phyloP scores from a whole-genome alignment of 1,284 basidiomycete species.

The Phellopilus nigrolimitatus region DNA sequence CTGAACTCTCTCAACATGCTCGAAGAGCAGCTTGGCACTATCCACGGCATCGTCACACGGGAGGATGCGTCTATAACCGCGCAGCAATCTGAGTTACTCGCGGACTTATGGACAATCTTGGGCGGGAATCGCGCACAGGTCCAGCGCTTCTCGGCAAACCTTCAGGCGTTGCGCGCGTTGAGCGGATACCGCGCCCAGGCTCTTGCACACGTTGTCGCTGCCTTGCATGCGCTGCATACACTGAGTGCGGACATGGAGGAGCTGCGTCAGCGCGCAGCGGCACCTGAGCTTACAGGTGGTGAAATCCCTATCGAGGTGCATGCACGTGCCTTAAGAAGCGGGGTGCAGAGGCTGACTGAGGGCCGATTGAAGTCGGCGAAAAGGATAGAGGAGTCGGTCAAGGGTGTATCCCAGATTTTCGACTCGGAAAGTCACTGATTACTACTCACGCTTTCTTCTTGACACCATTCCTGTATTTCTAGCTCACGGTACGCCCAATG shows the following conservation, averaged over 20 bases:
- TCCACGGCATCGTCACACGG: constrained; percentile 53
- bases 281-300: constrained; percentile 53
- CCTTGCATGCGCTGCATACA: constrained; percentile 51
- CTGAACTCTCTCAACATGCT: constrained; percentile 50
- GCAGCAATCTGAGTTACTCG: constrained; percentile 50
- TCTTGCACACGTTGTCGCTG: constrained; percentile 53
- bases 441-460: no score
- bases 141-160: constrained; percentile 44
- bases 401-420: no score
- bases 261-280: constrained; percentile 59
- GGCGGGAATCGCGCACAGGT: constrained; percentile 52
- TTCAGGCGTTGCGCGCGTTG: constrained; percentile 48
- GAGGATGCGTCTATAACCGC: constrained; percentile 46
- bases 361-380: constrained; percentile 40
- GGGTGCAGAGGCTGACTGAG: constrained; percentile 58
- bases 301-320: constrained; percentile 65
- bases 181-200: constrained; percentile 54
- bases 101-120: constrained; percentile 60
- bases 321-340: constrained; percentile 59
- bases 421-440: no score
- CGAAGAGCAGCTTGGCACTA: constrained; percentile 49
- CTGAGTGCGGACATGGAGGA: constrained; percentile 72
- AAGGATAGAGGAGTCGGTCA: constrained; percentile 31
- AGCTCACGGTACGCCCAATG: no score
- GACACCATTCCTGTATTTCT: no score